Percentiles rank a stretch among this genome's conserved stretches.
Evolutionary conservation across 495 filamentous ascomycete species (phyloP).

Genomic region (Penicillium flavigenum): DNA sequence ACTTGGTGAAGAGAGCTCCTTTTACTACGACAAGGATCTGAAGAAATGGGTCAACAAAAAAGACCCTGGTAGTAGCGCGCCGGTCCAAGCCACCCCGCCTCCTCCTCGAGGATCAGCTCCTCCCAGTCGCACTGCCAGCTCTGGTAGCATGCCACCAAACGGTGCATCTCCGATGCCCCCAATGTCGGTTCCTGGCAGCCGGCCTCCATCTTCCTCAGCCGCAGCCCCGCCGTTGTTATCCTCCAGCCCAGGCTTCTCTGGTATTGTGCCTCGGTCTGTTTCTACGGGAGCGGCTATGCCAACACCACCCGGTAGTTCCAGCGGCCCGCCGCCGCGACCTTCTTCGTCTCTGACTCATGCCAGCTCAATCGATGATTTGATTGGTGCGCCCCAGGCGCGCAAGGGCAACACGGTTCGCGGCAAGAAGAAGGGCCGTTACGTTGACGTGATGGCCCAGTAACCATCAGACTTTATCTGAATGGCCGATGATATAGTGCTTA

Average conservation of each 20-base stretch:
- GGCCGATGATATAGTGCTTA: conserved; percentile 8
- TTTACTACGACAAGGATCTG: conserved; percentile 89
- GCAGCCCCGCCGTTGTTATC: conserved; percentile 36
- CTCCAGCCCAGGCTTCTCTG: conserved; percentile 41
- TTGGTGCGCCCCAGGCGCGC: conserved; percentile 66
- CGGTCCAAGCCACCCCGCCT: conserved; percentile 53
- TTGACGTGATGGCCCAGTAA: conserved; percentile 82
- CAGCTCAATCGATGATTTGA: conserved; percentile 81
- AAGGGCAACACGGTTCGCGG: conserved; percentile 68
- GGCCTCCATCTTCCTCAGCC: conserved; percentile 43
- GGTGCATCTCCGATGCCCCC: conserved; percentile 34
- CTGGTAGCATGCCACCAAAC: conserved; percentile 35
- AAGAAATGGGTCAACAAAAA: conserved; percentile 99
- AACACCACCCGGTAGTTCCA: conserved; percentile 31
- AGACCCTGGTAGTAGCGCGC: conserved; percentile 47
- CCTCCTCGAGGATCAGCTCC: conserved; percentile 51
- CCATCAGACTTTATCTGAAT: background rate
- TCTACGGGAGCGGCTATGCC: conserved; percentile 39
- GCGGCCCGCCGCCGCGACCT: conserved; percentile 48
- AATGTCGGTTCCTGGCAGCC: conserved; percentile 28
- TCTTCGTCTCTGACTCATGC: conserved; percentile 71
- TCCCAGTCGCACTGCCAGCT: conserved; percentile 41
- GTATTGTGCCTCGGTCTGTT: conserved; percentile 39
- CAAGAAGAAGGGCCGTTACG: conserved; percentile 80
- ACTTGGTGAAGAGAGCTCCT: conserved; percentile 88